Evolutionary conservation across 2,329 filamentous ascomycete species (phyloP).

Genomic region (Microsporum audouinii): DNA sequence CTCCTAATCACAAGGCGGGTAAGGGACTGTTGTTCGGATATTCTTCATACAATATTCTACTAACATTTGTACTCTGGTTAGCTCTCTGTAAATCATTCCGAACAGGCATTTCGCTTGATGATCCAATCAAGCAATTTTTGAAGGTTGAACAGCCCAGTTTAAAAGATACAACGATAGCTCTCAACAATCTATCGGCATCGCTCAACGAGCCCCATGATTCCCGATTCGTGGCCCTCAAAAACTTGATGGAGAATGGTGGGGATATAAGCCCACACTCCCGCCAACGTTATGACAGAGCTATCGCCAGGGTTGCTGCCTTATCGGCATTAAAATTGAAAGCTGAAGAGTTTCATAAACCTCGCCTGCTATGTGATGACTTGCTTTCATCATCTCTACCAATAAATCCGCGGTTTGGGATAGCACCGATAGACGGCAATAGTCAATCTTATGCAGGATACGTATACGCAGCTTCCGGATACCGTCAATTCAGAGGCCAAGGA

Average conservation of each 20-base stretch:
- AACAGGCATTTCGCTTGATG: background rate
- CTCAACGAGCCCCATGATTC: background rate
- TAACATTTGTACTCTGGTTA: background rate
- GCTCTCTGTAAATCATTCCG: background rate
- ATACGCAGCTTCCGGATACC: conserved; percentile 1
- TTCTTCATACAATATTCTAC: background rate
- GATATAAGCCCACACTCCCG: background rate
- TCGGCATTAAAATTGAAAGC: background rate
- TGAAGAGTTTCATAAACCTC: background rate
- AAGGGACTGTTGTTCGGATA: background rate
- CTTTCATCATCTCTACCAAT: background rate
- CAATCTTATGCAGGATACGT: background rate
- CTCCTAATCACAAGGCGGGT: background rate
- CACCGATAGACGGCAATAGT: background rate
- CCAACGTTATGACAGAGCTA: background rate
- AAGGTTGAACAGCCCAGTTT: background rate
- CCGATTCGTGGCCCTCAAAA: background rate
- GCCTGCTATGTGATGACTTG: background rate
- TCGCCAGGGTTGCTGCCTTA: background rate
- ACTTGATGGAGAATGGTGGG: background rate
- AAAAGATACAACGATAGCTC: background rate
- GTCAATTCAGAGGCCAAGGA: background rate
- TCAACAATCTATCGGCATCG: background rate
- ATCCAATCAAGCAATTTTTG: background rate
- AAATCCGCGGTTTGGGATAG: background rate